phyloP scores from a whole-genome alignment of 2,329 filamentous ascomycete genomes.

The Microcyclosporella mali region DNA sequence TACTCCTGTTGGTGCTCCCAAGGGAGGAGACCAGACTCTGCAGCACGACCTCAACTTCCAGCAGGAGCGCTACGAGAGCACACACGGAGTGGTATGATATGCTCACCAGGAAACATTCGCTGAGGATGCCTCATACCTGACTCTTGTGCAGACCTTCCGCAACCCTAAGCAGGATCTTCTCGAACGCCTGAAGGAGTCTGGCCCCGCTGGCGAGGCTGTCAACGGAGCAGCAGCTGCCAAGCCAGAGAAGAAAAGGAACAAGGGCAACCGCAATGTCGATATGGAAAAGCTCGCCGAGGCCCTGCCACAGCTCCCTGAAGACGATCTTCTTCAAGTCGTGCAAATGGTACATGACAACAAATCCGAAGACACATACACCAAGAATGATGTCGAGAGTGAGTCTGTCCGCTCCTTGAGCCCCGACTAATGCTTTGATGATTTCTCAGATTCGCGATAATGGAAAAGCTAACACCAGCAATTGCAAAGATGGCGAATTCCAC shows the following conservation, averaged over 20 bases:
- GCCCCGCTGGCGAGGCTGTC: conserved; percentile 55
- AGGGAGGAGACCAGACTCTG: conserved; percentile 72
- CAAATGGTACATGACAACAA: conserved; percentile 99
- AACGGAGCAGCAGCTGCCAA: conserved; percentile 53
- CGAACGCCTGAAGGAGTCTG: conserved; percentile 72
- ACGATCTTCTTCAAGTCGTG: conserved; percentile 88
- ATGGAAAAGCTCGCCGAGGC: conserved; percentile 96
- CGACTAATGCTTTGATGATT: conserved; percentile 20
- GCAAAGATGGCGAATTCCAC: conserved; percentile 85
- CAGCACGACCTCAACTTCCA: conserved; percentile 90
- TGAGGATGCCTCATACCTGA: neutral
- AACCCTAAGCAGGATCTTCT: conserved; percentile 87
- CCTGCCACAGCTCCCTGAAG: conserved; percentile 80
- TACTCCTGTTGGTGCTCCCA: conserved; percentile 64
- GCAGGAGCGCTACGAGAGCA: conserved; percentile 71
- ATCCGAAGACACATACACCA: conserved; percentile 85
- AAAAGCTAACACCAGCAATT: conserved; percentile 10
- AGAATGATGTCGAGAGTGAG: conserved; percentile 89
- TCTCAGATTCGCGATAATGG: conserved; percentile 1
- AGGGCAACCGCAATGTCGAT: conserved; percentile 55
- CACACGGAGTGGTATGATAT: conserved; percentile 62
- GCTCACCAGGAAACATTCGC: neutral
- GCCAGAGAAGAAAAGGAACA: conserved; percentile 68
- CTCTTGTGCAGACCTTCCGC: conserved; percentile 61
- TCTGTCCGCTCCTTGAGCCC: conserved; percentile 2